A percentile compares a stretch with the other conserved stretches of the same genome.
These are phyloP conservation scores for Cladochytrium replicatum DNA, from an alignment of 192 early-diverging fungal species.

Conservation along the genomic window DNA sequence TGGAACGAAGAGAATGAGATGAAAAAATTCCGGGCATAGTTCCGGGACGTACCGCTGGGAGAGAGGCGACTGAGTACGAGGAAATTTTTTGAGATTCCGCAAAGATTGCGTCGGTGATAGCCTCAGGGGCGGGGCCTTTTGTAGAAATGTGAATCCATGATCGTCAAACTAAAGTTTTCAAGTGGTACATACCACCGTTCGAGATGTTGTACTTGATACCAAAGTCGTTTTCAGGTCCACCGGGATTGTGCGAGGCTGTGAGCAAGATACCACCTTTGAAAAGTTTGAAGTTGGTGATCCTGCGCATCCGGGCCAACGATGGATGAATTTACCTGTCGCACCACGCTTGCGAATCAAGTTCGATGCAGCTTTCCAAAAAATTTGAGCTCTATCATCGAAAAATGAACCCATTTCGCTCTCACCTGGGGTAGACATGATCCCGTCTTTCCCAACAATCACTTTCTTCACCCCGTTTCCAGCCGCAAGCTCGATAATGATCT, in stretches of 20 bases:
- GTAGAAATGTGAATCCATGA: constrained; percentile 1
- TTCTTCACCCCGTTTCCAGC: constrained; percentile 73
- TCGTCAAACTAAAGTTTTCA: not conserved
- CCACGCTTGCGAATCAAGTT: constrained; percentile 80
- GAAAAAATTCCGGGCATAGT: not conserved
- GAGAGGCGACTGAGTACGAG: constrained; percentile 49
- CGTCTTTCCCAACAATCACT: constrained; percentile 84
- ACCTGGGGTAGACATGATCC: constrained; percentile 86
- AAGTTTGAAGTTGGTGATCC: not conserved
- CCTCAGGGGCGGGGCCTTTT: constrained; percentile 85
- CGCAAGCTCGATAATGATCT: constrained; percentile 77
- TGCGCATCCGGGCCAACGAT: not conserved
- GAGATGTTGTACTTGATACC: constrained; percentile 96
- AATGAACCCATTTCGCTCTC: not conserved
- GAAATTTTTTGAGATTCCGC: constrained; percentile 64
- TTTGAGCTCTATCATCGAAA: not conserved
- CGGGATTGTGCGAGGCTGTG: constrained; percentile 98
- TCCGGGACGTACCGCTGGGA: constrained; percentile 40
- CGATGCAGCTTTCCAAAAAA: constrained; percentile 57
- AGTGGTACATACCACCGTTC: constrained; percentile 63
- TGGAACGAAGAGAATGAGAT: not conserved
- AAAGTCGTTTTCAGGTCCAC: constrained; percentile 95
- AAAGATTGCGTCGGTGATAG: constrained; percentile 89
- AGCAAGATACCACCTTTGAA: constrained; percentile 76
- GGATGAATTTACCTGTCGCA: constrained; percentile 56